Evolutionary conservation across 306 rosid genomes (phyloP), one percentile per base, ranked within the genome.

Genomic region (Cucumis sativus): DNA sequence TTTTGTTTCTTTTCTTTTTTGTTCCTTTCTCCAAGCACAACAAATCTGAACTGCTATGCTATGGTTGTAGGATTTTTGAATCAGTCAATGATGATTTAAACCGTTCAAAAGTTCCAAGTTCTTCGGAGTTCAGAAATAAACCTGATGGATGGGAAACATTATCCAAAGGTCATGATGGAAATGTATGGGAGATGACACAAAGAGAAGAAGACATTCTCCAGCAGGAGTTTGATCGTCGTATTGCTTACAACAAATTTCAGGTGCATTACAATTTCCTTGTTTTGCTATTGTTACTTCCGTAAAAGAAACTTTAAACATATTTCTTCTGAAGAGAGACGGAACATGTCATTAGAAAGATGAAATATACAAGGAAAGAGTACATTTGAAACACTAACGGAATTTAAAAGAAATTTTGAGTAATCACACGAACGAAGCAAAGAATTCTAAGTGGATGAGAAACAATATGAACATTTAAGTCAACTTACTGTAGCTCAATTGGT

Each of bases 141-240:
- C 98, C 98, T 25, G 98, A 92, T 76, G 98, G 98, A 37, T 92
- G 98, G 98, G 98, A 95, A 81, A 90, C 98, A n/a, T 80, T 88
- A 37, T 79, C 91, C 8, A 95, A 90, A 83, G 69, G 85, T 64
- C 85, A 81, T 40, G 97, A 92, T 73, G 97, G 93, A 72, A 95
- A 87, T 77, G 60, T 95, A 39, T 95, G 98, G 98, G 96, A 90
- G 85, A 95, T 95, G 97, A 87, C 98, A 11, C 97, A 95, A 79
- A 90, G 97, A 77, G 97, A 95, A 84, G 98, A 95, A 83, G 98
- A 95, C 62, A 85, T 92, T 51, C 97, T 95, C 61, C 94, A 92
- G 74, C 98, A 92, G 79, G 98, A 95, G 84, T 95, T 90, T 72
- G 98, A 95, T 63, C 92, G 98, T 6, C 87, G 98, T 9, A 88